Base-by-base conservation (phyloP, 2,329 filamentous ascomycete genomes). In the Lasiodiplodia theobromae region DNA sequence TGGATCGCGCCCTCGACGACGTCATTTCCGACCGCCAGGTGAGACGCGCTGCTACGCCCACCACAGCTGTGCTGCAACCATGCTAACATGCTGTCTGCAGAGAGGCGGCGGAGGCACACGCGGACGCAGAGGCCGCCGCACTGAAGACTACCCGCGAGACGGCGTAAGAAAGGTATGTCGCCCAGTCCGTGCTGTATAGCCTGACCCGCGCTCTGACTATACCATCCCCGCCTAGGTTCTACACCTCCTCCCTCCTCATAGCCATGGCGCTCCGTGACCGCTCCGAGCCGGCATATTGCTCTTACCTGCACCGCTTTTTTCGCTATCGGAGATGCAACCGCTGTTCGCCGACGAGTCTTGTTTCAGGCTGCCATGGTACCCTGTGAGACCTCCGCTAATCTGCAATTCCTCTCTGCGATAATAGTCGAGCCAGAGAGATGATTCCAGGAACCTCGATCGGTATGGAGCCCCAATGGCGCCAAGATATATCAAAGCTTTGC, bases 81-180 rank as follows among this genome's bases (percentile, higher is more conserved):
- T 44, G 28, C 54, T 65, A 52, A 71, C 71, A 14, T 67, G 67
- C 57, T 11, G 21, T 31, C 57, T 54, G 23, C 71, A 75, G 73
- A 69, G 74, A 68, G 71, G 69, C 63, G 67, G 68, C 31, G 58
- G 58, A 63, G 53, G 31, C 38, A 38, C 34, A 62, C 76, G 80
- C 72, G 77, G 79, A 71, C 79, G 49, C 79, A 71, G 79, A 71
- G 75, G 75, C 72, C 81, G 83, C 73, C 80, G 83, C 72, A 79
- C 81, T 69, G 78, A 82, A 77, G 84, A 85, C 57, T 90, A 87
- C 74, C 91, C 92, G 77, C 91, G 92, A 82, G 92, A 96, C 83
- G 92, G 92, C 82, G 88, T 95, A 79, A 94, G 91, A 94, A 96
- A 96, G 93, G 93, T 95, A 49, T 16, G 60, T 60, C 47, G 47